Evolutionary conservation across 176 grass and related monocot species (phyloP), one percentile per base, ranked within the genome.

Genomic region (Miscanthus lutarioriparius): DNA sequence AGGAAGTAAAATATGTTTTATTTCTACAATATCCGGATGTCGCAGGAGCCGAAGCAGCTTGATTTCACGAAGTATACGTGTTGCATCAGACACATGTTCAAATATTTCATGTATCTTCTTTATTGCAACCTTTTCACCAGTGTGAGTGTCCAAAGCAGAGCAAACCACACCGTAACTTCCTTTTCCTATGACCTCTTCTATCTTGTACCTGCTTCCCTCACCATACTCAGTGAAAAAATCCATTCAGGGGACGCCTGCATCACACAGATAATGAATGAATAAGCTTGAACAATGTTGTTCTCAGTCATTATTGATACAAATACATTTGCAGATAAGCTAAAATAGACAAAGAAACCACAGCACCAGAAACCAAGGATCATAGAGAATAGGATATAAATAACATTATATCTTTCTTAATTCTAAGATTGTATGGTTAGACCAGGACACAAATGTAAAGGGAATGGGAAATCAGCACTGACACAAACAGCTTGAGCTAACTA

Each of bases 71-170:
- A 94, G 87, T 67, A 94, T 94, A 20, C 92, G 75, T 17, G 92
- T 87, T 27, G 92, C 92, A 72, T 94, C 92, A 75, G 89, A 92
- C 11, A 94, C 85, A 72, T 94, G 92, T 83, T 94, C 92, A 78
- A 94, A 94, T 51, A 94, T 94, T 53, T 89, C 92, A 43, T 94
- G 87, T 70, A 94, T 94, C 80, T 94, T 94, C 82, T 94, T 94
- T 54, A 94, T 94, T 20, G 92, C 92, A 19, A 94, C 92, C 59
- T 90, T 94, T 30, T 90, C 87, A 0, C 87, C 87, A 16, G 82
- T 90, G 64, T 85, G 90, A 45, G 87, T 80, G 79, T 94, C 92
- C 10, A 90, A 54, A 11, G 92, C 92, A 4, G 92, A 94, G 27
- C 90, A 94, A 22, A 94, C 92, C 15, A 94, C 92, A n/a, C 92